Percentiles rank a stretch among this genome's conserved stretches.
Conservation (phyloP, 176 grass and related monocot genomes). For the Triticum urartu region DNA sequence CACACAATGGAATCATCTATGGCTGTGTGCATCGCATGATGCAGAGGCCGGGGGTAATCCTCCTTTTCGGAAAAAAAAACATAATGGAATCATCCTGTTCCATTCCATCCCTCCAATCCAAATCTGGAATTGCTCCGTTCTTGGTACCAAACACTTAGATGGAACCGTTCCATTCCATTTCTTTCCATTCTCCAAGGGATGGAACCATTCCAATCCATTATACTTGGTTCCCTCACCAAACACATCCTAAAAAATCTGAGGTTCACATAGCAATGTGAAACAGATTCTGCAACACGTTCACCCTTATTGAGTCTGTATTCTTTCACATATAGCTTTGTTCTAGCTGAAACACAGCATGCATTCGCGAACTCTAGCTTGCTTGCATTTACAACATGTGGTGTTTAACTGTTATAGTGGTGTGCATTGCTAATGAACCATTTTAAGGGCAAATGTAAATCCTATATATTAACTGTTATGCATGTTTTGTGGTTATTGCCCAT, state of each 20-base stretch:
- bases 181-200: background rate
- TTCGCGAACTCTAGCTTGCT: background rate
- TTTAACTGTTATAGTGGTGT: background rate
- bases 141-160: background rate
- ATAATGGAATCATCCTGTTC: background rate
- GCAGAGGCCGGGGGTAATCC: too few species aligned
- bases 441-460: background rate
- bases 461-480: background rate
- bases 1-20: too few species aligned
- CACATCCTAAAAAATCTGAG: background rate
- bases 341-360: background rate
- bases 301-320: background rate
- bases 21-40: too few species aligned
- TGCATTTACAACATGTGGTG: background rate
- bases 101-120: background rate
- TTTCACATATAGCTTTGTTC: too few species aligned
- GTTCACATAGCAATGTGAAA: background rate
- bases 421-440: background rate
- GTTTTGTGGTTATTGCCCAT: constrained; percentile 6
- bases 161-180: background rate
- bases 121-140: background rate
- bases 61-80: too few species aligned
- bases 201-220: too few species aligned
- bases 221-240: background rate
- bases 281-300: background rate